Evolutionary conservation across 2,329 filamentous ascomycete species (phyloP).

Genomic region (Colletotrichum aenigma): DNA sequence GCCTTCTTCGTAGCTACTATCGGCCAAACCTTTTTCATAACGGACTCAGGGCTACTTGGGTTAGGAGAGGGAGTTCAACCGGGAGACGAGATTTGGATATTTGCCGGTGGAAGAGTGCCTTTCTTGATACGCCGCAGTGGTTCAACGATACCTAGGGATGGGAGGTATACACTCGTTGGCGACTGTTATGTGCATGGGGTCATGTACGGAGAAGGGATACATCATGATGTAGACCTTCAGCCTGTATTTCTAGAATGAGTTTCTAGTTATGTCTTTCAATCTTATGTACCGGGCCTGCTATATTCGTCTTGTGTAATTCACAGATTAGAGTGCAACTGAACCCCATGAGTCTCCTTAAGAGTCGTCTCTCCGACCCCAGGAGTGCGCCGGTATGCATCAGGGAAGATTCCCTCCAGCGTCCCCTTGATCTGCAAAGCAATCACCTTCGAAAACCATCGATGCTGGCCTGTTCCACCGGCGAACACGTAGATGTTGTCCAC

Average conservation of each 20-base stretch:
- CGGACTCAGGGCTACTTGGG: neutral
- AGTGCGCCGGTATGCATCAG: conserved; percentile 15
- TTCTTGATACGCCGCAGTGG: neutral
- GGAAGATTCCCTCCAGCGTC: conserved; percentile 34
- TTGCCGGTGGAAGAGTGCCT: neutral
- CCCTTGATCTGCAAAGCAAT: conserved; percentile 40
- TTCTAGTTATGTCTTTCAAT: neutral
- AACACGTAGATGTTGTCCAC: conserved; percentile 39
- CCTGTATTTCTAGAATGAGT: neutral
- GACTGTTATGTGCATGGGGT: neutral
- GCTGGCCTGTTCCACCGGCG: conserved; percentile 35
- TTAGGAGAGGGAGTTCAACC: neutral
- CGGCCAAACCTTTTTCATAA: neutral
- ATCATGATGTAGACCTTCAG: neutral
- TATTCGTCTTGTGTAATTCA: neutral
- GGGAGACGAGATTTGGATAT: neutral
- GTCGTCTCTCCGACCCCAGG: neutral
- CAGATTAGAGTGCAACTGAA: neutral
- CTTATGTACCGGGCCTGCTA: neutral
- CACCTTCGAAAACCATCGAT: conserved; percentile 36
- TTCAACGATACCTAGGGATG: neutral
- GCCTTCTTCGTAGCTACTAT: neutral
- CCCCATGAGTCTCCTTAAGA: neutral
- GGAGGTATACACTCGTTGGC: neutral
- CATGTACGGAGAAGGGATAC: neutral